phyloP scores from a whole-genome alignment of 306 rosid genomes.

The Gleditsia sinensis region DNA sequence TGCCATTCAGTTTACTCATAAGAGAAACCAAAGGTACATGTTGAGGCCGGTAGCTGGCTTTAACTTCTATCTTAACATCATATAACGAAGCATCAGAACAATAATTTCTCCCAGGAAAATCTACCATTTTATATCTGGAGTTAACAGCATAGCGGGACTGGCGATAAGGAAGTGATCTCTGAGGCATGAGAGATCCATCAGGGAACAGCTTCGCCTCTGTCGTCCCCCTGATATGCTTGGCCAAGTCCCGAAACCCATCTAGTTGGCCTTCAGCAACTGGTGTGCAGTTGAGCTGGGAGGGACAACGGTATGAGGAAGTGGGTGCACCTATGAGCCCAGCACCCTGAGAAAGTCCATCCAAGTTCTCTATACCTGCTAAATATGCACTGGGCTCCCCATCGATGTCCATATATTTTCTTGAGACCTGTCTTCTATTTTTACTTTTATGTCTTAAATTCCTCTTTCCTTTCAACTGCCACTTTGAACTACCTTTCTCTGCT shows the following conservation, averaged over 20 bases:
- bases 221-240: conserved; percentile 46
- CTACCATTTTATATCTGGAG: conserved; percentile 68
- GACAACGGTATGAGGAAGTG: conserved; percentile 38
- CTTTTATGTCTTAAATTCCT: conserved; percentile 74
- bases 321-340: conserved; percentile 43
- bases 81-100: conserved; percentile 55
- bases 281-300: conserved; percentile 48
- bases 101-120: conserved; percentile 52
- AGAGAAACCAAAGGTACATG: conserved; percentile 94
- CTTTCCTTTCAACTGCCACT: conserved; percentile 97
- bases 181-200: conserved; percentile 58
- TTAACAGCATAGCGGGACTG: conserved; percentile 73
- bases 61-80: conserved; percentile 73
- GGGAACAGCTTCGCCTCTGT: conserved; percentile 51
- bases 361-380: conserved; percentile 49
- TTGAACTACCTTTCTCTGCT: conserved; percentile 71
- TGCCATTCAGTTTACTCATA: conserved; percentile 82
- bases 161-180: conserved; percentile 80
- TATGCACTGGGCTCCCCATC: conserved; percentile 50
- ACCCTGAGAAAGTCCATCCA: conserved; percentile 46
- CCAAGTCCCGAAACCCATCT: conserved; percentile 48
- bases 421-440: conserved; percentile 61
- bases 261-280: conserved; percentile 52
- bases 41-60: conserved; percentile 75
- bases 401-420: conserved; percentile 52